Base-by-base conservation (phyloP, 768 basidiomycete genomes). In the Panus rudis region DNA sequence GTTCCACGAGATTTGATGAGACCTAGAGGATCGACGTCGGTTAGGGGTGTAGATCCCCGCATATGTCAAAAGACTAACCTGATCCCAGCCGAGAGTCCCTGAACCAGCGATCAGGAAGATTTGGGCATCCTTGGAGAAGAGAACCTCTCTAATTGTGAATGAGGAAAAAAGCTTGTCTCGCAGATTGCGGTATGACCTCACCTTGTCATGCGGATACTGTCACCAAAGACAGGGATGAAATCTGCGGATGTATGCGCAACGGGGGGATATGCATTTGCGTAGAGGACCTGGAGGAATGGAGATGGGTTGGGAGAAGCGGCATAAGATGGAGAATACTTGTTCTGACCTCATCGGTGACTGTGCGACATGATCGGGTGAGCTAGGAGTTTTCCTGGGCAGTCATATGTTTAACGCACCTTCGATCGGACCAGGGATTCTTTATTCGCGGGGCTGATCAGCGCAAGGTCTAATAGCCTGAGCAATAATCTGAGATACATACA, bases 31-130 rank as follows among this genome's bases (percentile, higher is more conserved):
- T 26, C n/a, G 51, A 26, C 25, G 37, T 39, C 12, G 38, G 24
- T 21, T 2, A 32, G 11, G 10, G 26, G 11, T n/a, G 20, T 25
- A 32, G 33, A 16, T 34, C 23, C 41, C 48, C 46, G 21, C 32
- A 37, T 28, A 14, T 24, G 45, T 4, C 42, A 21, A 39, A 20
- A 10, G 17, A 57, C 74, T 50, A 33, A 75, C 87, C 76, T 90
- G 86, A 62, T 97, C 93, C 92, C 93, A 98, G 22, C 96, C 96
- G 25, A 99, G 72, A 2, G 96, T 98, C 13, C 96, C 96, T 42
- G 84, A 88, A 2, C 96, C 96, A 21, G 92, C 82, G 49, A 98
- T 85, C 54, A 99, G 66, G 72, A 99, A 92, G 0, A 92, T 90
- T 57, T 98, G 96, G 0, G 75, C 87, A 19, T 71, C 67, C 42